Conservation (phyloP, 2,329 filamentous ascomycete species). For the Lasiodiplodia sp. region DNA sequence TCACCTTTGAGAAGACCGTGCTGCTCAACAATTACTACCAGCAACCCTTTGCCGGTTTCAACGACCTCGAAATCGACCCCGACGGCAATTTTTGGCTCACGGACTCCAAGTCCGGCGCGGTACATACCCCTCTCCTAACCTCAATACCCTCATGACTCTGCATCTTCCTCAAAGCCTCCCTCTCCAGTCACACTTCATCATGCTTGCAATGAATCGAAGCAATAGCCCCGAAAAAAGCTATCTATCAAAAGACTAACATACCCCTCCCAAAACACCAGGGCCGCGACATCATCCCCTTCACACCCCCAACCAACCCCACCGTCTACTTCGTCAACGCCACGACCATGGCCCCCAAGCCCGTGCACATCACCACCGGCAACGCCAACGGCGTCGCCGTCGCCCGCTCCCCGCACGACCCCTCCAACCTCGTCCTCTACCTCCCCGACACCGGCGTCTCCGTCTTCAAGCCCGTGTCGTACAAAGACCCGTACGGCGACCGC, state of each 20-base stretch:
- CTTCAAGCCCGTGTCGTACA: conserved; percentile 3
- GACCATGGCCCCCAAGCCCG: conserved; percentile 32
- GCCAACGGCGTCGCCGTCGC: conserved; percentile 32
- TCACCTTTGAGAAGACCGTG: conserved; percentile 25
- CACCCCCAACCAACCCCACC: conserved; percentile 1
- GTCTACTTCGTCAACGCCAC: conserved; percentile 33
- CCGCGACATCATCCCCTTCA: conserved; percentile 31
- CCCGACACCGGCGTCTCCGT: conserved; percentile 2
- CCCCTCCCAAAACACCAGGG: conserved; percentile 15
- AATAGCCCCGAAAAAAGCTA: background rate
- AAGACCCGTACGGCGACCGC: conserved; percentile 31
- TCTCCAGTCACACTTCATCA: background rate
- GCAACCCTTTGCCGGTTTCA: conserved; percentile 33
- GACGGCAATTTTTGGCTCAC: conserved; percentile 34
- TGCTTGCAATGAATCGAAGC: background rate
- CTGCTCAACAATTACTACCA: conserved; percentile 33
- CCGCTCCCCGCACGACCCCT: background rate
- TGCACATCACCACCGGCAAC: conserved; percentile 33
- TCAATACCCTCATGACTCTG: background rate
- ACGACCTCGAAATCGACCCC: conserved; percentile 33
- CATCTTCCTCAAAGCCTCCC: background rate
- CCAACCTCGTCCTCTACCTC: background rate
- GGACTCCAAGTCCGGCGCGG: conserved; percentile 32
- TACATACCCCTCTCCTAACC: conserved; percentile 1
- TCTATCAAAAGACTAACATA: background rate